Evolutionary conservation across 257 asterid genomes (phyloP).

Genomic region (Nicotiana benthamiana): DNA sequence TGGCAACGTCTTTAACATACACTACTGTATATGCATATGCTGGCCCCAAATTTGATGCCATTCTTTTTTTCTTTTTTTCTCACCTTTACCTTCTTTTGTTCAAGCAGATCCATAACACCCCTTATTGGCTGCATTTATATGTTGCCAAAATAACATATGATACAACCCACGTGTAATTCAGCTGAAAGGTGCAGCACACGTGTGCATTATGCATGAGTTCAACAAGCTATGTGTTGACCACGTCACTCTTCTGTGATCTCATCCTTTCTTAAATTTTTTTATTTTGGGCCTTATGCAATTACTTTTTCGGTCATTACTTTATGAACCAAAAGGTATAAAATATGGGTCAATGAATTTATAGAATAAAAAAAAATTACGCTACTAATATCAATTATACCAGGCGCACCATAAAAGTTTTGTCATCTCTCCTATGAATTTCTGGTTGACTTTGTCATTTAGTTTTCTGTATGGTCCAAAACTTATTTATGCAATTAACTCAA

Average conservation of each 20-base stretch:
- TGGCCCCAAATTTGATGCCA: slow-evolving; percentile 48
- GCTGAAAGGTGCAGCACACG: neutral
- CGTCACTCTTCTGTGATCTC: neutral
- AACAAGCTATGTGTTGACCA: neutral
- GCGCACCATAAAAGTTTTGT: too few relatives aligned
- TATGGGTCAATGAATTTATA: too few relatives aligned
- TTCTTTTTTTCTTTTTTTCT: neutral
- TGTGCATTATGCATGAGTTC: neutral
- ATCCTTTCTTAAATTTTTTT: too few relatives aligned
- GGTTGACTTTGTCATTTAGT: too few relatives aligned
- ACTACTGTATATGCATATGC: slow-evolving; percentile 62
- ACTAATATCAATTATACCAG: too few relatives aligned
- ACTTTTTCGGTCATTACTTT: too few relatives aligned
- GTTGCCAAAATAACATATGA: neutral
- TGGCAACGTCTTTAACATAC: slow-evolving; percentile 64
- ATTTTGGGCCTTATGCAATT: too few relatives aligned
- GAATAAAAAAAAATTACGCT: too few relatives aligned
- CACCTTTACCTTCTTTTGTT: neutral
- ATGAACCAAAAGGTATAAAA: too few relatives aligned
- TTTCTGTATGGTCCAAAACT: too few relatives aligned
- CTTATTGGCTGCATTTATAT: neutral
- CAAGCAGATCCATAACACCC: neutral
- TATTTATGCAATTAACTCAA: too few relatives aligned
- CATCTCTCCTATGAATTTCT: neutral
- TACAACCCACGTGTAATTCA: neutral